A percentile compares a stretch with the other conserved stretches of the same genome.
Evolutionary conservation across 768 basidiomycete species (phyloP).

Genomic region (Tremella yokohamensis): DNA sequence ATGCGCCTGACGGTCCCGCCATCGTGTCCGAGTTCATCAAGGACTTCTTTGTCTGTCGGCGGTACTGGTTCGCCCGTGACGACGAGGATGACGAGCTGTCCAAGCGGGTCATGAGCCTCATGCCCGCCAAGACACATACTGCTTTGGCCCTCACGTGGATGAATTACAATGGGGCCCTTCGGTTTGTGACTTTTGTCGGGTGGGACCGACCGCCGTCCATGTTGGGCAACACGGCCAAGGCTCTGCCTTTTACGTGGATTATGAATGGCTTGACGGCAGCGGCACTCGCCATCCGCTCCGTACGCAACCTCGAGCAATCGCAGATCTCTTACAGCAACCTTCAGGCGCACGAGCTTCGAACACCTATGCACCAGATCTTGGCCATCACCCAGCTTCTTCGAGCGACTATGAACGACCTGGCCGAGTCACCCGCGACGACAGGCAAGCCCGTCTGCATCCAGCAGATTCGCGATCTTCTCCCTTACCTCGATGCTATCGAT

Average conservation of each 20-base stretch:
- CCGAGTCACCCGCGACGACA: slow-evolving; percentile 24
- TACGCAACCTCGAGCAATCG: slow-evolving; percentile 36
- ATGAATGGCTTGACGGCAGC: slow-evolving; percentile 37
- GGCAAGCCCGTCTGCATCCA: slow-evolving; percentile 11
- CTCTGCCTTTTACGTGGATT: slow-evolving; percentile 34
- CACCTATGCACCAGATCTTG: slow-evolving; percentile 46
- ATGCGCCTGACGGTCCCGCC: slow-evolving; percentile 1
- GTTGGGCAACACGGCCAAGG: slow-evolving; percentile 28
- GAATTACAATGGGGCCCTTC: slow-evolving; percentile 32
- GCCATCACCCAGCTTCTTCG: slow-evolving; percentile 43
- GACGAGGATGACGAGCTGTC: slow-evolving; percentile 22
- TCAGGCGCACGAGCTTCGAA: slow-evolving; percentile 48
- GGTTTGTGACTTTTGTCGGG: slow-evolving; percentile 33
- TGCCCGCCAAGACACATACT: slow-evolving; percentile 29
- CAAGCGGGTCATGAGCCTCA: slow-evolving; percentile 25
- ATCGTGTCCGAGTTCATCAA: slow-evolving; percentile 25
- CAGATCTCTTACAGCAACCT: slow-evolving; percentile 45
- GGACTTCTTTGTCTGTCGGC: slow-evolving; percentile 20
- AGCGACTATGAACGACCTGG: slow-evolving; percentile 37
- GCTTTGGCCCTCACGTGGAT: slow-evolving; percentile 27
- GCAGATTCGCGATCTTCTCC: slow-evolving; percentile 40
- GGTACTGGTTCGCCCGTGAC: slow-evolving; percentile 41
- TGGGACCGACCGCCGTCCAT: slow-evolving; percentile 37
- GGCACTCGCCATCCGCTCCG: slow-evolving; percentile 34
- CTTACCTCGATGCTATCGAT: slow-evolving; percentile 47